Evolutionary conservation across 441 rosid species (phyloP).

Genomic region (Croton laevigatus): DNA sequence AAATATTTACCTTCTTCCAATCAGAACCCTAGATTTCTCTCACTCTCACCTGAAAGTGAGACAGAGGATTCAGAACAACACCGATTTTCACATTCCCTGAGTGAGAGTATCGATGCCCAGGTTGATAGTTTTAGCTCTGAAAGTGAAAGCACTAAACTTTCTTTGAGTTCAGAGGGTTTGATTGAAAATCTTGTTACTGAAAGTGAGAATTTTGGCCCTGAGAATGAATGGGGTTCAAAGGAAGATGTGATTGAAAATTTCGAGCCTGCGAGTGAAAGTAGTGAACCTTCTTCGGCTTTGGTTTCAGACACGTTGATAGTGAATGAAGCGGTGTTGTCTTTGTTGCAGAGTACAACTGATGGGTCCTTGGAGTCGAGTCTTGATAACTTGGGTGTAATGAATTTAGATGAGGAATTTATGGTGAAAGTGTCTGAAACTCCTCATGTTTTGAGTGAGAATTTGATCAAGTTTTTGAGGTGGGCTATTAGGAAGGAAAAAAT

Average conservation of each 20-base stretch:
- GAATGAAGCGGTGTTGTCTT: constrained; percentile 45
- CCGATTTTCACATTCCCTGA: background rate
- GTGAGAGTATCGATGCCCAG: background rate
- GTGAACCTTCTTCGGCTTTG: background rate
- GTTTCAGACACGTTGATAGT: constrained; percentile 52
- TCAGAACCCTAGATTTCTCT: constrained; percentile 36
- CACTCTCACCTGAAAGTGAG: constrained; percentile 25
- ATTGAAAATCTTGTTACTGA: no score
- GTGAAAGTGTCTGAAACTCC: constrained; percentile 55
- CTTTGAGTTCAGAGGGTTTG: no score
- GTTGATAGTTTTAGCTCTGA: no score
- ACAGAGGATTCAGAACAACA: constrained; percentile 15
- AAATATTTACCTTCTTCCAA: constrained; percentile 17
- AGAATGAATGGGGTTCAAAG: no score
- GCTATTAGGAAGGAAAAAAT: constrained; percentile 36
- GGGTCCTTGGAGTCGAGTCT: constrained; percentile 60
- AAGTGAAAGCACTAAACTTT: no score
- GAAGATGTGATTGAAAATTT: background rate
- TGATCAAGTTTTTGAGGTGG: constrained; percentile 69
- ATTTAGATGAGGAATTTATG: constrained; percentile 48
- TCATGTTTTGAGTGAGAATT: constrained; percentile 47
- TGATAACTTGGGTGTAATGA: constrained; percentile 35
- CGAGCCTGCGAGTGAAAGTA: background rate
- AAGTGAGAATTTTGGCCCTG: no score
- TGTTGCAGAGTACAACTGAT: constrained; percentile 60